Conservation (phyloP, 2,329 filamentous ascomycete species). For the Pseudogymnoascus sp. region DNA sequence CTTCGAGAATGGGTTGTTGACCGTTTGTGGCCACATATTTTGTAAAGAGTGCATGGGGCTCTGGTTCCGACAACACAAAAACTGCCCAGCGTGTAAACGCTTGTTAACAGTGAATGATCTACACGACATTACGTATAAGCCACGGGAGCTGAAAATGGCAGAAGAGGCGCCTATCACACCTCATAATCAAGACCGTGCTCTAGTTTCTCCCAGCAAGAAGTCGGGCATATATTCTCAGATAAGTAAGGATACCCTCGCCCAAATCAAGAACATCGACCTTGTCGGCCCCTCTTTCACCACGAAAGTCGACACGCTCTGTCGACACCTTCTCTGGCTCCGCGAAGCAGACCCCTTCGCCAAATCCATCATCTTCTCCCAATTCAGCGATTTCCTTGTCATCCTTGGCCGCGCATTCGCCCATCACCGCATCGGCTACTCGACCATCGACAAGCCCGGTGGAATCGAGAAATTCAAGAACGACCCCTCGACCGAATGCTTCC, state of each 20-base stretch:
- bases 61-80: constrained; percentile 69
- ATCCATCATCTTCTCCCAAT: constrained; percentile 91
- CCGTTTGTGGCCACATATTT: constrained; percentile 84
- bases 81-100: constrained; percentile 79
- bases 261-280: constrained; percentile 78
- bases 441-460: constrained; percentile 60
- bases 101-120: constrained; percentile 58
- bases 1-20: constrained; percentile 74
- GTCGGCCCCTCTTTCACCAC: constrained; percentile 69
- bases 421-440: constrained; percentile 66
- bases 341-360: constrained; percentile 80
- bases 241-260: constrained; percentile 58
- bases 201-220: constrained; percentile 15
- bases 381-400: constrained; percentile 70
- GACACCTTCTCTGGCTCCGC: constrained; percentile 80
- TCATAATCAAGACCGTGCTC: constrained; percentile 4
- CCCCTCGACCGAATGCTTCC: constrained; percentile 67
- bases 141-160: constrained; percentile 62
- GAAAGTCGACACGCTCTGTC: constrained; percentile 76
- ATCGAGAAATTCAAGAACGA: constrained; percentile 72
- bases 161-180: constrained; percentile 36
- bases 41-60: constrained; percentile 77
- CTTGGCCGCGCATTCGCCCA: constrained; percentile 60
- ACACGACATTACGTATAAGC: constrained; percentile 78
- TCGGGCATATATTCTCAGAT: constrained; percentile 69